Conservation (phyloP, 805 yeast species). For the Nakazawaea peltata region DNA sequence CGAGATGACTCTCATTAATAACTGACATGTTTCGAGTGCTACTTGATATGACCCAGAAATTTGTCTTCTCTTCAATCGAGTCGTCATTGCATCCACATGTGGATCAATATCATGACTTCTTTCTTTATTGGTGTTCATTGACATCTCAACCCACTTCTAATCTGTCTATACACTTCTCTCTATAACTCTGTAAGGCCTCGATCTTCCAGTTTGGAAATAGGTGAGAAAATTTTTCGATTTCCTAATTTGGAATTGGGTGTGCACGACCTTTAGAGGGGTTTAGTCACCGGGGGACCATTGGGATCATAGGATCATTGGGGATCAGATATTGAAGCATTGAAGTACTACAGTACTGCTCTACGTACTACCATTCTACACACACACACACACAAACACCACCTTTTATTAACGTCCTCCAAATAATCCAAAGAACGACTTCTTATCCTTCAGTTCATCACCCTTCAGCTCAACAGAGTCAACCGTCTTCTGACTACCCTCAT, state of each 20-base stretch:
- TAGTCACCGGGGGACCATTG: too few species aligned
- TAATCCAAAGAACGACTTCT: slow-evolving; percentile 66
- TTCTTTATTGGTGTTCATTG: slow-evolving; percentile 8
- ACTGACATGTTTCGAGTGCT: slow-evolving; percentile 82
- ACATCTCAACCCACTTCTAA: slow-evolving; percentile 5
- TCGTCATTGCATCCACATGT: slow-evolving; percentile 23
- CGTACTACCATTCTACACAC: too few species aligned
- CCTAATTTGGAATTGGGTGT: neutral
- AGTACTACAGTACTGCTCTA: too few species aligned
- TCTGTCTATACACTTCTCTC: neutral
- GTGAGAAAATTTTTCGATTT: neutral
- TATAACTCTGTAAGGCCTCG: too few species aligned
- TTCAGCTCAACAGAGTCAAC: too few species aligned
- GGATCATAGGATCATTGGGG: too few species aligned
- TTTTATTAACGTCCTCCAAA: slow-evolving; percentile 43
- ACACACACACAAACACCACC: too few species aligned
- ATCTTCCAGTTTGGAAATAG: neutral
- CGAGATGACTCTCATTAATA: slow-evolving; percentile 81
- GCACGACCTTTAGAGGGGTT: too few species aligned
- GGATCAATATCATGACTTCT: slow-evolving; percentile 12
- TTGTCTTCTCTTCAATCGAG: slow-evolving; percentile 74
- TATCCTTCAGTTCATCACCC: slow-evolving; percentile 28
- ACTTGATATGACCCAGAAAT: slow-evolving; percentile 72
- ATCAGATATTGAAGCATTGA: too few species aligned
- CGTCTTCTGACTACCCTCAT: too few species aligned